Evolutionary conservation across 2,329 filamentous ascomycete species (phyloP), one percentile per base, ranked within the genome.

Genomic region (Metarhizium humberi): DNA sequence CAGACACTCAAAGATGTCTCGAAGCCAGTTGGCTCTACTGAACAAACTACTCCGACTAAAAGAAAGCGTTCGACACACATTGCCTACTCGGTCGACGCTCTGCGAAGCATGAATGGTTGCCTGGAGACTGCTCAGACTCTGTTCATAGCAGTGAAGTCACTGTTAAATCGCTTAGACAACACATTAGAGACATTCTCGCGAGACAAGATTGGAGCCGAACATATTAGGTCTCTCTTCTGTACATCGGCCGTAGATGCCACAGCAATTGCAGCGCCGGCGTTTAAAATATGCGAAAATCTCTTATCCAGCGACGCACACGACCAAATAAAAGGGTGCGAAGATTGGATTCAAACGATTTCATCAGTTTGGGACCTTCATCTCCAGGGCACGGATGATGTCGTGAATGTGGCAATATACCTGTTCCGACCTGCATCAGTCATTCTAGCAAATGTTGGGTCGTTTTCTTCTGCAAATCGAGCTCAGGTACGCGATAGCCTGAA

Each of bases 1-100:
- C 79, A 82, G 62, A 81, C 85, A 0, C 70, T 91, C 50, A 76
- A 81, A 50, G 86, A 90, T 29, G 60, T 80, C 42, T 75, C 76
- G 8, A 60, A 61, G 20, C 66, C 66, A n/a, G 47, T 52, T 10
- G 57, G 59, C n/a, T 65, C 70, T 45, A 61, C 65, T 14, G 55
- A 63, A 32, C 25, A 50, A 32, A 51, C 62, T 3, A 59, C 60
- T 6, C 55, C 63, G 8, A 66, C 73, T 43, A 80, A 79, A 61
- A 68, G 77, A 56, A 82, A 82, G 66, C 72, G 76, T 55, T 65
- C 68, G 2, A 62, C 66, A 1, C 60, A 65, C 2, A 64, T 67
- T 5, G 53, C 32, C 8, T 78, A 75, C 52, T 67, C 74, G 18
- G 60, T 79, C 3, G 64, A 68, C 0, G 63, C 66, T 3, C 67